These are phyloP conservation scores for Tagetes patula DNA, from an alignment of 129 eudicot species.

Conservation along the genomic window DNA sequence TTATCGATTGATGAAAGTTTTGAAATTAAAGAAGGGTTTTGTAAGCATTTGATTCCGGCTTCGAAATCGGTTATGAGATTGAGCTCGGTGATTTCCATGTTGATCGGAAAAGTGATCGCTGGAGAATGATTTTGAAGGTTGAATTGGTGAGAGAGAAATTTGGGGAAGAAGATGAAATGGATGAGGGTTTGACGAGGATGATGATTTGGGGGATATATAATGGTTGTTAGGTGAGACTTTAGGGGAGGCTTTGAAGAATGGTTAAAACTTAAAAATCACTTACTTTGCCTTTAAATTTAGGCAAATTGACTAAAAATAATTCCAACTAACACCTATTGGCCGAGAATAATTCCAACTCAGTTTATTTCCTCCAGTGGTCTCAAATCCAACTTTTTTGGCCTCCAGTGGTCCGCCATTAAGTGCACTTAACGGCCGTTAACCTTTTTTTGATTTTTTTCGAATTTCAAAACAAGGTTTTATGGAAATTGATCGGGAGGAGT, in stretches of 20 bases:
- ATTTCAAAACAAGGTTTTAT: no score
- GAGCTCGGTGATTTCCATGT: slow-evolving; percentile 67
- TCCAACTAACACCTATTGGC: no score
- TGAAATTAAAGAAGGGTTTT: slow-evolving; percentile 54
- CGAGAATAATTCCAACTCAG: no score
- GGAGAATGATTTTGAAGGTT: no score
- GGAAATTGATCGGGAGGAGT: no score
- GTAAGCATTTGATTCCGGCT: slow-evolving; percentile 62
- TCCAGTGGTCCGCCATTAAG: no score
- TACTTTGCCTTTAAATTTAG: neutral
- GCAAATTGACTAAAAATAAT: no score
- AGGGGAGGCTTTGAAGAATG: slow-evolving; percentile 30
- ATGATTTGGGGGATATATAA: slow-evolving; percentile 34
- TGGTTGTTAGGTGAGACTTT: slow-evolving; percentile 27
- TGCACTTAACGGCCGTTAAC: no score
- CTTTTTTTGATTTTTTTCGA: no score
- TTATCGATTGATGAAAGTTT: slow-evolving; percentile 39
- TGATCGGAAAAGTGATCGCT: neutral
- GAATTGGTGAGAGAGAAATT: slow-evolving; percentile 4
- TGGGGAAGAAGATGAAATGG: slow-evolving; percentile 7
- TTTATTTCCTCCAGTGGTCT: no score
- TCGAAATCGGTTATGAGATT: slow-evolving; percentile 60
- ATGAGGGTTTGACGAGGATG: slow-evolving; percentile 29
- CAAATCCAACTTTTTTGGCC: no score
- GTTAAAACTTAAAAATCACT: slow-evolving; percentile 16